A percentile compares a stretch with the other conserved stretches of the same genome.
These are phyloP conservation scores for Debaryomyces coudertii DNA, from an alignment of 1,139 yeast genomes.

Conservation along the genomic window DNA sequence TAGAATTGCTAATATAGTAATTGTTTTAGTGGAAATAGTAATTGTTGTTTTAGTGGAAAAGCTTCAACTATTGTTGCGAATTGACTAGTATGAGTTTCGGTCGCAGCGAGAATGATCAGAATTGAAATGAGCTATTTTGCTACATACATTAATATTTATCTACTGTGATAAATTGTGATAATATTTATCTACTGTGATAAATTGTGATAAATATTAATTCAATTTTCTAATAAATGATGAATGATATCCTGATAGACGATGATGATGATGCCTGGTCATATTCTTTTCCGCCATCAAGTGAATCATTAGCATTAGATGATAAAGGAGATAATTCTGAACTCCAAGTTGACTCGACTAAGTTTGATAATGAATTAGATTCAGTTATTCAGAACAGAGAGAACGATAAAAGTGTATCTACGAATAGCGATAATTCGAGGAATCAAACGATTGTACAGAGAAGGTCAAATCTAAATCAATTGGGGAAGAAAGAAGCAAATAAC, in stretches of 20 bases:
- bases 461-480: neutral
- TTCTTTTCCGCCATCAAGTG: constrained; percentile 47
- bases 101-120: constrained; percentile 1
- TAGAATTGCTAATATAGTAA: constrained; percentile 1
- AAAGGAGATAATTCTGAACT: constrained; percentile 2
- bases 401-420: neutral
- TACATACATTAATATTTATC: neutral
- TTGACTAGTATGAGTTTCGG: neutral
- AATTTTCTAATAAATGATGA: no score
- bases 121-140: neutral
- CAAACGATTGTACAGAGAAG: neutral
- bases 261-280: constrained; percentile 51
- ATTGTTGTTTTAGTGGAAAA: no score
- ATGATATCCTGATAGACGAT: constrained; percentile 22
- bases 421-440: neutral
- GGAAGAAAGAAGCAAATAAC: neutral
- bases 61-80: no score
- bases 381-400: neutral
- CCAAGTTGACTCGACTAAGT: neutral
- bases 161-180: neutral
- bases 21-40: no score
- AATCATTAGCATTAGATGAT: constrained; percentile 24
- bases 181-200: neutral
- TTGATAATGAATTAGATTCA: neutral
- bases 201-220: no score